phyloP scores from a whole-genome alignment of 495 filamentous ascomycete genomes.

The Penicillium chermesinum region DNA sequence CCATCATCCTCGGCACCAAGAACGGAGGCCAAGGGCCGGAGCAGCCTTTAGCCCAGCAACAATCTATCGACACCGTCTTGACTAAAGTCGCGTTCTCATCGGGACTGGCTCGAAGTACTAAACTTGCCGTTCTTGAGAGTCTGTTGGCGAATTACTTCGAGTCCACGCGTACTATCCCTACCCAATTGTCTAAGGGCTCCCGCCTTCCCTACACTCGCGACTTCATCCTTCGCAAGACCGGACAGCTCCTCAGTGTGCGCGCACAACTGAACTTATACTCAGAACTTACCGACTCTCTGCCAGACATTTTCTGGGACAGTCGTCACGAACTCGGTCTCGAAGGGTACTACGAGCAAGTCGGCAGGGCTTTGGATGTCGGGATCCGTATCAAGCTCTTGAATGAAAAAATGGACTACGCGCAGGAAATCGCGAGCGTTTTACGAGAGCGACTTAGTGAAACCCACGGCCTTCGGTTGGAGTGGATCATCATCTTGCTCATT shows the following conservation, averaged over 20 bases:
- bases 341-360: constrained; percentile 91
- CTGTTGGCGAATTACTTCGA: constrained; percentile 79
- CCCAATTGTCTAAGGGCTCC: constrained; percentile 58
- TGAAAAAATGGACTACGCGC: constrained; percentile 95
- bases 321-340: constrained; percentile 81
- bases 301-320: constrained; percentile 96
- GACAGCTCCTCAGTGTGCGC: constrained; percentile 82
- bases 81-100: constrained; percentile 96
- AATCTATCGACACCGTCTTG: constrained; percentile 68
- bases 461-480: constrained; percentile 82
- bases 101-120: constrained; percentile 90
- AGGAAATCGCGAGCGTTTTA: constrained; percentile 87
- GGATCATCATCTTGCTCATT: constrained; percentile 95
- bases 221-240: constrained; percentile 88
- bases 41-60: constrained; percentile 15
- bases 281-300: constrained; percentile 90
- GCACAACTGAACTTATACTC: constrained; percentile 96
- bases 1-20: constrained; percentile 83
- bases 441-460: constrained; percentile 85
- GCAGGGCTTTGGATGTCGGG: constrained; percentile 84
- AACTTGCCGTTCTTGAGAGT: constrained; percentile 86
- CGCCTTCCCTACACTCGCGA: constrained; percentile 64
- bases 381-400: constrained; percentile 88
- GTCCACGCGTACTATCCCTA: constrained; percentile 74
- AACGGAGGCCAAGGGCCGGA: constrained; percentile 11